Evolutionary conservation across 2,329 filamentous ascomycete genomes (phyloP).

Genomic region (Trichoderma koningiopsis): DNA sequence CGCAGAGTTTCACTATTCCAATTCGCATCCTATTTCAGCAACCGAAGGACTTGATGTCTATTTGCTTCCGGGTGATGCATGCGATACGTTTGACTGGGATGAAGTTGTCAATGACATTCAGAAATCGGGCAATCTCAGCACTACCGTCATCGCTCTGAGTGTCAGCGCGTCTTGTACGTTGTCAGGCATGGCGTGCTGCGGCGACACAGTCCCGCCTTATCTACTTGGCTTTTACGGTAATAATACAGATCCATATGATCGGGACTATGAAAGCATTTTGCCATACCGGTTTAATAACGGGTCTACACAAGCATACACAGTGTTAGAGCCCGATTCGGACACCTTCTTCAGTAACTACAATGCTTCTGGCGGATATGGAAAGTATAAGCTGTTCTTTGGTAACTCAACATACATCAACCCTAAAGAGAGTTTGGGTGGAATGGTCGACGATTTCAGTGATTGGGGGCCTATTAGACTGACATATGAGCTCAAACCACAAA

Average conservation of each 20-base stretch:
- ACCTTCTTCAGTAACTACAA: neutral
- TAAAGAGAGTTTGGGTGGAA: neutral
- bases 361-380: neutral
- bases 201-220: neutral
- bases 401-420: constrained; percentile 4
- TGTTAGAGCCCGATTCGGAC: constrained; percentile 6
- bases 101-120: neutral
- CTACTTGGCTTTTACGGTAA: neutral
- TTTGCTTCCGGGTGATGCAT: neutral
- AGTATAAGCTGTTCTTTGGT: constrained; percentile 2
- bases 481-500: constrained; percentile 5
- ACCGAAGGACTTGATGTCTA: neutral
- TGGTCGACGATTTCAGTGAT: neutral
- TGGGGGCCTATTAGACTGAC: constrained; percentile 3
- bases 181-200: neutral
- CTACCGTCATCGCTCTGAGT: neutral
- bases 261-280: neutral
- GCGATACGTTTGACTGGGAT: neutral
- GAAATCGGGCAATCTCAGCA: neutral
- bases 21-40: neutral
- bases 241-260: neutral
- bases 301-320: neutral
- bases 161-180: neutral
- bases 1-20: neutral
- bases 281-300: constrained; percentile 8